Evolutionary conservation across 768 basidiomycete species (phyloP).

Genomic region (Artomyces pyxidatus): DNA sequence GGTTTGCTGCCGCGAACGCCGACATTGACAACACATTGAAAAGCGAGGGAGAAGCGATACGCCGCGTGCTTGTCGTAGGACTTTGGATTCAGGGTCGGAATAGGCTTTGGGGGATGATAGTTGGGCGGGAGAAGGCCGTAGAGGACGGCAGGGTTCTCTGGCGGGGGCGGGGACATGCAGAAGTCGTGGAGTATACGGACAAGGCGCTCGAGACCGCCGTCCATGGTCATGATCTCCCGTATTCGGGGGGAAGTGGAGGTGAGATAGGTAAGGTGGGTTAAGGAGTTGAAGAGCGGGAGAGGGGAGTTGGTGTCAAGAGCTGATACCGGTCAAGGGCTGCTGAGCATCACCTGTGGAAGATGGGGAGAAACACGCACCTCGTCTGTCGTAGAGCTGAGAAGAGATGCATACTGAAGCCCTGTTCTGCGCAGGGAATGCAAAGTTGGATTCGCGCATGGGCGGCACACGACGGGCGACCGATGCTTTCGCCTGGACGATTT

Average conservation of each 20-base stretch:
- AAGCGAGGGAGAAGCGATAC: constrained; percentile 85
- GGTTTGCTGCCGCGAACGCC: constrained; percentile 92
- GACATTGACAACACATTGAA: constrained; percentile 96
- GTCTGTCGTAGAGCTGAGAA: constrained; percentile 87
- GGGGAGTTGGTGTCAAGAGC: constrained; percentile 49
- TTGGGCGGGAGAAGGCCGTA: constrained; percentile 71
- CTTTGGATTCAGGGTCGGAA: constrained; percentile 58
- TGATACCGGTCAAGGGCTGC: constrained; percentile 13
- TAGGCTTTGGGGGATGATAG: constrained; percentile 43
- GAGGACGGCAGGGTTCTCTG: constrained; percentile 66
- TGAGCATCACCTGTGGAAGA: not conserved
- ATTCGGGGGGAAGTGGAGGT: constrained; percentile 96
- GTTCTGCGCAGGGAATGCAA: constrained; percentile 90
- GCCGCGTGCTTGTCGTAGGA: constrained; percentile 78
- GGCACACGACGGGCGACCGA: too few relatives aligned
- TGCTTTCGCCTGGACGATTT: too few relatives aligned
- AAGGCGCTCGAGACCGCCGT: constrained; percentile 94
- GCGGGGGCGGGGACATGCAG: constrained; percentile 74
- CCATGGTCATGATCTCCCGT: constrained; percentile 96
- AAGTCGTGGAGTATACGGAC: constrained; percentile 88
- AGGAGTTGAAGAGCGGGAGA: constrained; percentile 81
- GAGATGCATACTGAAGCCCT: constrained; percentile 93
- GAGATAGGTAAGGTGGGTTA: constrained; percentile 92
- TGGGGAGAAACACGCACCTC: constrained; percentile 52
- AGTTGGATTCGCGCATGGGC: constrained; percentile 91